Evolutionary conservation across 768 basidiomycete species (phyloP), one percentile per base, ranked within the genome.

Genomic region (Rhodotorula paludigena): DNA sequence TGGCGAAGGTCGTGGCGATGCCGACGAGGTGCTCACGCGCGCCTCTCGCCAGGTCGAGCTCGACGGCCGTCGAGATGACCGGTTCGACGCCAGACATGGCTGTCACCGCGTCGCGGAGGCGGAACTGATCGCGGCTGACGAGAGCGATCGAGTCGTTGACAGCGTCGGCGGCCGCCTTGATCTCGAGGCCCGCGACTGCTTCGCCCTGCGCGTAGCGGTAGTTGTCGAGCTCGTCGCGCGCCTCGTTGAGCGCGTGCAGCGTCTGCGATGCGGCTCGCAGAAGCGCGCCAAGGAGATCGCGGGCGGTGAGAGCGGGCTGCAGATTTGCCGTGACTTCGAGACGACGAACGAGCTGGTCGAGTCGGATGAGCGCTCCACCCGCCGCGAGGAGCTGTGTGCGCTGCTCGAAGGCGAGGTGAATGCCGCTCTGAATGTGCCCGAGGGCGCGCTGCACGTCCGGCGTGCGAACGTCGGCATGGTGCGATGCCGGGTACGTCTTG

Each of bases 391-490:
- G 57, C 0, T 51, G 60, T 12, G 47, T 2, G 38, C 71, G 71
- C 52, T 72, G 63, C 20, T 72, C 71, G 48, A 68, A 60, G 8
- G 63, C 44, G 41, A 64, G n/a, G 25, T 33, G 11, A 76, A 91
- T 87, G 4, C 85, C 83, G 48, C 87, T 90, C 77, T 97, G 92
- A 9, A 91, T 82, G 63, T 89, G 83, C 70, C 84, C 85, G 25
- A 89, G 77, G 12, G 87, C 89, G 68, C 90, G 83, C 75, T 87
- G 87, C 25, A 97, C 80, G 66, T 98, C 94, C 21, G 88, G 86
- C n/a, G 90, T 91, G 16, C 84, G 83, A 54, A 98, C 74, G 75
- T 98, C 96, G 1, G 82, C 76, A 76, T 92, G 89, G 77, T 97
- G 94, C 53, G 81, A 77, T 12, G 83, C 80, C 33, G 91, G 80